A percentile compares a stretch with the other conserved stretches of the same genome.
Evolutionary conservation across 2,329 filamentous ascomycete species (phyloP).

Genomic region (Colletotrichum gloeosporioides): DNA sequence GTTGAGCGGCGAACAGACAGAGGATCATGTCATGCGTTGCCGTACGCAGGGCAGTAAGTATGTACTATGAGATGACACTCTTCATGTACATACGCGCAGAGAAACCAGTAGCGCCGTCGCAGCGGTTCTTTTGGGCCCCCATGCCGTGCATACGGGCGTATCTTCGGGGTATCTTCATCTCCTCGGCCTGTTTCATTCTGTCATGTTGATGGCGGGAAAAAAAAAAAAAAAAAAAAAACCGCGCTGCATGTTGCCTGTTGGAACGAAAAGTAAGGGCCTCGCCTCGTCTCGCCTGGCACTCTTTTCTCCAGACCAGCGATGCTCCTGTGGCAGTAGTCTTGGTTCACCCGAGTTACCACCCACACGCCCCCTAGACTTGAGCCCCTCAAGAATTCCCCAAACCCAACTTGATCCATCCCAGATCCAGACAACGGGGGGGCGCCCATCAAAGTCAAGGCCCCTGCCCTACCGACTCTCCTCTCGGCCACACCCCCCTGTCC

Average conservation of each 20-base stretch:
- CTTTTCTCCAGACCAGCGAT: not conserved
- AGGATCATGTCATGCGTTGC: not conserved
- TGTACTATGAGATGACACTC: not conserved
- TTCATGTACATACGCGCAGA: not conserved
- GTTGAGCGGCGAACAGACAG: not conserved
- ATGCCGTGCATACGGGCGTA: not conserved
- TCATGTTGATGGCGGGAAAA: not conserved
- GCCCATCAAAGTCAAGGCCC: slow-evolving; percentile 4
- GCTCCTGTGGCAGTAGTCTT: not conserved
- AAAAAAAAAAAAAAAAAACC: not conserved
- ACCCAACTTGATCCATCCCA: slow-evolving; percentile 1
- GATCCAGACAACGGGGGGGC: not conserved
- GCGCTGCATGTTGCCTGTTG: not conserved
- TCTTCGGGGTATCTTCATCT: not conserved
- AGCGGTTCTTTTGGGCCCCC: not conserved
- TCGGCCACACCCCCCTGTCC: not conserved
- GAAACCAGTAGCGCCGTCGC: not conserved
- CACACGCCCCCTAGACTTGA: not conserved
- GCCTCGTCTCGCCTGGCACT: not conserved
- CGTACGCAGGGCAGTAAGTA: not conserved
- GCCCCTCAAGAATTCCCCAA: slow-evolving; percentile 7
- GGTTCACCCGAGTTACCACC: not conserved
- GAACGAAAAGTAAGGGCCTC: slow-evolving; percentile 9
- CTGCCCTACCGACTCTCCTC: not conserved
- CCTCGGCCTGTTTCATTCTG: not conserved